Evolutionary conservation across 2,329 filamentous ascomycete genomes (phyloP), one percentile per base, ranked within the genome.

Genomic region (Aspergillus candidus): DNA sequence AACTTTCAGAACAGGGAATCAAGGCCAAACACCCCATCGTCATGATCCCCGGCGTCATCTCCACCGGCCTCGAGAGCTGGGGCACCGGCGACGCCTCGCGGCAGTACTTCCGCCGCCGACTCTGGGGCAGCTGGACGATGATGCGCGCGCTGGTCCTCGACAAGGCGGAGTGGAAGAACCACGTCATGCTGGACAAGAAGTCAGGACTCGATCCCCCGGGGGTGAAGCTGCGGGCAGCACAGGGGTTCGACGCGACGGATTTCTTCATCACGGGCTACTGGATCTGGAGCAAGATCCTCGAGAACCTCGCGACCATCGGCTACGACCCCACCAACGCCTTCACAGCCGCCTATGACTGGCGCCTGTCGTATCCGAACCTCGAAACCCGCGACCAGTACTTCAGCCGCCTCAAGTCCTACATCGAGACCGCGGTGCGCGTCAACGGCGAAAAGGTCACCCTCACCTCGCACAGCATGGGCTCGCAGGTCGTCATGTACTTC

Each of bases 71-170:
- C 17, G 93, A 98, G 68, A 95, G 88, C 38, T 98, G 93, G 93
- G 88, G 91, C 4, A 97, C 93, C 0, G 82, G 86, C 40, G 86
- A 90, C 60, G 73, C 76, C 34, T 95, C 90, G 6, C 79, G 88
- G 31, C 86, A 84, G 47, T 98, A 97, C 68, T 98, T 98, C 67
- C 78, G 93, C 50, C 95, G 94, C 70, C 77, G 93, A 42, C 71
- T 98, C 39, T 98, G 93, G 93, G 93, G 93, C 4, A 95, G 88
- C 55, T 98, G 94, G 93, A 94, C 81, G 52, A 98, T 98, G 93
- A 96, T 98, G 89, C 80, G 85, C 39, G 91, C 93, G 0, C 71
- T 98, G 52, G 88, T 98, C 2, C 70, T 94, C 58, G 93, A 97
- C 66, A 96, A 97, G 68, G 83, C 94, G 22, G 77, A 79, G 30